Evolutionary conservation across 345 rosid genomes (phyloP).

Genomic region (Sisymbrium irio): DNA sequence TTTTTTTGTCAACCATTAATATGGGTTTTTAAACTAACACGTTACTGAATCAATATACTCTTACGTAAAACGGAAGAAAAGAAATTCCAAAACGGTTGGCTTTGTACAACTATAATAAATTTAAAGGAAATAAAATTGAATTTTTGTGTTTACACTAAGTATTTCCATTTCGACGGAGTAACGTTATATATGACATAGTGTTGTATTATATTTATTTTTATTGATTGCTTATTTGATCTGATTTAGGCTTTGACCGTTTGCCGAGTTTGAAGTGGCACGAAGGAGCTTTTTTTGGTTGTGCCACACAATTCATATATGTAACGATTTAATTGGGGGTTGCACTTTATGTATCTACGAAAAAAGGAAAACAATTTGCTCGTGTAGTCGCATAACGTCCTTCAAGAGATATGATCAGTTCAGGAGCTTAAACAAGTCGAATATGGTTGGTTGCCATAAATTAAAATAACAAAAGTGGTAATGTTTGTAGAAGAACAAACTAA

Average conservation of each 20-base stretch:
- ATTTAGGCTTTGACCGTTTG: not conserved
- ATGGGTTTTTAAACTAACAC: constrained; percentile 22
- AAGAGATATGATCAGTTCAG: not conserved
- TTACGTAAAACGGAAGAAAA: constrained; percentile 25
- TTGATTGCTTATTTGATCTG: not conserved
- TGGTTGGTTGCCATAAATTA: not conserved
- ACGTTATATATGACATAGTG: not conserved
- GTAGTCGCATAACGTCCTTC: not conserved
- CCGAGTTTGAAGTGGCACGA: not conserved
- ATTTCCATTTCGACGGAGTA: constrained; percentile 7
- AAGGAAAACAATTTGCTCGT: not conserved
- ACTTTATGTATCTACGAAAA: not conserved
- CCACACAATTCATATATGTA: not conserved
- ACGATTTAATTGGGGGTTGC: not conserved
- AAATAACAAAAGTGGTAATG: constrained; percentile 15
- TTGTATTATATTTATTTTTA: not conserved
- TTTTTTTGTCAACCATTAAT: constrained; percentile 4
- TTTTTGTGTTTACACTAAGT: not conserved
- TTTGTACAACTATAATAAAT: not conserved
- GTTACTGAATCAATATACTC: constrained; percentile 10
- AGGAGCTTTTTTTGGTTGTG: not conserved
- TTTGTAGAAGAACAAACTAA: constrained; percentile 7
- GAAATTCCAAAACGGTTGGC: constrained; percentile 34
- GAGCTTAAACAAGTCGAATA: constrained; percentile 2
- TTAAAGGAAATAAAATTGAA: constrained; percentile 9